Conservation (phyloP, 208 protist species). For the Acanthamoeba royreba region DNA sequence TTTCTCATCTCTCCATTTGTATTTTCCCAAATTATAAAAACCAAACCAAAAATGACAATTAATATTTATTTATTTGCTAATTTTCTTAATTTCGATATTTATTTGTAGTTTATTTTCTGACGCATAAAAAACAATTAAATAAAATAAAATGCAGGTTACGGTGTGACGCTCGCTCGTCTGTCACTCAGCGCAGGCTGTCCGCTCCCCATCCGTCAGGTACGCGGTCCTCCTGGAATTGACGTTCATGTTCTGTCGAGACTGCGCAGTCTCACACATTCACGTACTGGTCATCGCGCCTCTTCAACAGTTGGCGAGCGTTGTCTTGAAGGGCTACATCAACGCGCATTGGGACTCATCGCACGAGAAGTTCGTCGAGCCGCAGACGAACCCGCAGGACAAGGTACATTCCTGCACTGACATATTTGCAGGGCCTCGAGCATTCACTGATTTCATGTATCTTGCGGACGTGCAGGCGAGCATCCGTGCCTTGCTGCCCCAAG, state of each 20-base stretch:
- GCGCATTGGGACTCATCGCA: conserved; percentile 22
- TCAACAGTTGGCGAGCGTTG: conserved; percentile 13
- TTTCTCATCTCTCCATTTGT: no score
- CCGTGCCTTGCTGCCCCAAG: background rate
- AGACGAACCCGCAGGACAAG: conserved; percentile 6
- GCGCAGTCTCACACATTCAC: background rate
- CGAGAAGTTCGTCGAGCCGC: conserved; percentile 22
- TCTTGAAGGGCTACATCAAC: conserved; percentile 39
- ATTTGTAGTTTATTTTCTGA: no score
- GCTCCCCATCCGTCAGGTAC: background rate
- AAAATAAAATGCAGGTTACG: background rate
- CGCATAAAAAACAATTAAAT: no score
- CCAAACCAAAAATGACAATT: no score
- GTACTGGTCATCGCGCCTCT: background rate
- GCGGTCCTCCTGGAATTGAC: background rate
- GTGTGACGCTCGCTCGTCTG: background rate
- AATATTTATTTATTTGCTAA: no score
- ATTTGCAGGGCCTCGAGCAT: no score
- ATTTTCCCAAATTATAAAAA: no score
- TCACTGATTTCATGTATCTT: background rate
- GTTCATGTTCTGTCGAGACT: background rate
- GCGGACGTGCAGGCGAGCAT: background rate
- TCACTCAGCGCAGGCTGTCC: background rate
- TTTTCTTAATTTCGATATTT: no score
- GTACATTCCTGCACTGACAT: no score